Percentiles rank a stretch among this genome's conserved stretches.
Conservation (phyloP, 2,329 filamentous ascomycete genomes). For the Penicillium olsonii region DNA sequence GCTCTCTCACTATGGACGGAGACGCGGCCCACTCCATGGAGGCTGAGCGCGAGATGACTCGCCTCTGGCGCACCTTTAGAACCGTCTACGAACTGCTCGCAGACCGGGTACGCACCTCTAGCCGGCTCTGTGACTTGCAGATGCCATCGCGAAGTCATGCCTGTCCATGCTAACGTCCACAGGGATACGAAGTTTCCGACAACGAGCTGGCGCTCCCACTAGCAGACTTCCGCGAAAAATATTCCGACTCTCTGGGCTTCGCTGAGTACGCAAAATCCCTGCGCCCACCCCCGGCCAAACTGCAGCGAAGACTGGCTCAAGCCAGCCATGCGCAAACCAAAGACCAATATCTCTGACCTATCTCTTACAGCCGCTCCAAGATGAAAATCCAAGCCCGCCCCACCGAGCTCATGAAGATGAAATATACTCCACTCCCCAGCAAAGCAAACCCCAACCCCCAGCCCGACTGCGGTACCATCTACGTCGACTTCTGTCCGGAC, state of each 20-base stretch:
- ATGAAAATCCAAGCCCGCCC: constrained; percentile 89
- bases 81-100: constrained; percentile 94
- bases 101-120: constrained; percentile 68
- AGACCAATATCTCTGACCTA: constrained; percentile 15
- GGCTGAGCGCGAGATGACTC: constrained; percentile 51
- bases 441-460: constrained; percentile 68
- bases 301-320: constrained; percentile 11
- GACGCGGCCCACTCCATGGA: constrained; percentile 41
- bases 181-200: constrained; percentile 93
- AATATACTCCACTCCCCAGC: constrained; percentile 74
- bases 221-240: constrained; percentile 75
- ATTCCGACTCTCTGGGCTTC: constrained; percentile 69
- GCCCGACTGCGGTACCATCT: constrained; percentile 81
- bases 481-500: constrained; percentile 87
- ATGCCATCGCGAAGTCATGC: constrained; percentile 1
- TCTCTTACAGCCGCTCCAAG: constrained; percentile 65
- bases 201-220: constrained; percentile 86
- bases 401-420: constrained; percentile 77
- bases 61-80: constrained; percentile 90
- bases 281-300: not conserved
- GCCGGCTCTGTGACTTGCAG: not conserved
- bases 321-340: not conserved
- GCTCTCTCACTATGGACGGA: constrained; percentile 39
- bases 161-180: constrained; percentile 26
- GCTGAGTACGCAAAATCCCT: constrained; percentile 64